Evolutionary conservation across 257 asterid species (phyloP).

Genomic region (Plectranthus barbatus): DNA sequence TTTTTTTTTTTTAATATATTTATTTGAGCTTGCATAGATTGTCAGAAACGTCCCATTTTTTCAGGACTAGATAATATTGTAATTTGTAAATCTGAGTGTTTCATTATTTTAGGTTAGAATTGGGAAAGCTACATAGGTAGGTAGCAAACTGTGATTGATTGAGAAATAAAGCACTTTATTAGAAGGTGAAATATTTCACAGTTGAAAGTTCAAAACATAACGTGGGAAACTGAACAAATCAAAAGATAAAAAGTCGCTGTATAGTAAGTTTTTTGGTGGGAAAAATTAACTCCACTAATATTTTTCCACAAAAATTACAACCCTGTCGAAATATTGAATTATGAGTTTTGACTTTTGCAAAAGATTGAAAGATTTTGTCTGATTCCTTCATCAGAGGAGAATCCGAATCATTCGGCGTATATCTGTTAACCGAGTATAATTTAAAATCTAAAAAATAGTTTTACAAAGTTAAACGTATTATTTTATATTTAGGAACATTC

Average conservation of each 20-base stretch:
- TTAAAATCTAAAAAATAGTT: no score
- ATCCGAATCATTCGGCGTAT: slow-evolving; percentile 14
- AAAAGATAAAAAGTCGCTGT: not conserved
- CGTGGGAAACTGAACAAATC: no score
- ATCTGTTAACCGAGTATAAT: no score
- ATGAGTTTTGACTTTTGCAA: slow-evolving; percentile 24
- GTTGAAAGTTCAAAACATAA: not conserved
- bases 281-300: not conserved
- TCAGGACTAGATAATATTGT: no score
- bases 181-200: not conserved
- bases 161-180: not conserved
- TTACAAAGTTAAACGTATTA: no score
- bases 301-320: not conserved
- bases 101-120: not conserved
- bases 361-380: slow-evolving; percentile 14
- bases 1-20: not conserved
- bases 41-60: not conserved
- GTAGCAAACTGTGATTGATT: not conserved
- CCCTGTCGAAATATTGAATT: not conserved
- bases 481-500: no score
- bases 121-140: not conserved
- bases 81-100: not conserved
- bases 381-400: slow-evolving; percentile 31
- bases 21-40: slow-evolving; percentile 9
- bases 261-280: not conserved